phyloP scores from a whole-genome alignment of 768 basidiomycete species.

The Galerina sulciceps region DNA sequence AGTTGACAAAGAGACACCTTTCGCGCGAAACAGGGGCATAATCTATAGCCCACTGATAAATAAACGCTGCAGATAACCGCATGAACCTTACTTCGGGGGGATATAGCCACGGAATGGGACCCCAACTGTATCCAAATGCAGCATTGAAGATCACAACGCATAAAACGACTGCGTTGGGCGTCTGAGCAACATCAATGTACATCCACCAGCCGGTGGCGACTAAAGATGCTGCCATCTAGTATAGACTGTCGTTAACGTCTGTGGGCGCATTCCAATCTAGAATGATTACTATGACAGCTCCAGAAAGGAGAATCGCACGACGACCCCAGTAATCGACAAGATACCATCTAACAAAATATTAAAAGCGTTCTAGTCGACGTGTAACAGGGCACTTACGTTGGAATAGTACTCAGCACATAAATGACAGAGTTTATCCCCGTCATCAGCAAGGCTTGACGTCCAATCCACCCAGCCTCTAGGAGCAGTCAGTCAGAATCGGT shows the following conservation, averaged over 20 bases:
- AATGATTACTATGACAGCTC: conserved; percentile 76
- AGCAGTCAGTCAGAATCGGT: conserved; percentile 8
- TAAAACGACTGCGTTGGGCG: conserved; percentile 84
- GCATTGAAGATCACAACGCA: conserved; percentile 95
- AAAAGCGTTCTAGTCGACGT: neutral
- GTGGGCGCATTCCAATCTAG: neutral
- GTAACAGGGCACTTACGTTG: conserved; percentile 64
- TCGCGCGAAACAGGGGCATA: conserved; percentile 89
- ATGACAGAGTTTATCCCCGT: conserved; percentile 91
- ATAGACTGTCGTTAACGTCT: neutral
- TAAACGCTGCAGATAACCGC: neutral
- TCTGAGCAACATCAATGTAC: conserved; percentile 84
- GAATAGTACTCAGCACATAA: conserved; percentile 79
- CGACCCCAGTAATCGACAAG: conserved; percentile 92
- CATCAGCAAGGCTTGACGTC: conserved; percentile 93
- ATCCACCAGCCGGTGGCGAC: conserved; percentile 91
- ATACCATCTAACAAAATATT: conserved; percentile 70
- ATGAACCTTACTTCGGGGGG: conserved; percentile 69
- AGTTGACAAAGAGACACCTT: conserved; percentile 94
- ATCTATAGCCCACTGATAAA: conserved; percentile 52
- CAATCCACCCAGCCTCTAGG: conserved; percentile 94
- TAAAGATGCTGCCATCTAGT: conserved; percentile 81
- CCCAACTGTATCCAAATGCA: conserved; percentile 92
- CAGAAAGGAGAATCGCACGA: conserved; percentile 83
- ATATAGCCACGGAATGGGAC: conserved; percentile 87